Evolutionary conservation across 768 basidiomycete genomes (phyloP), one percentile per base, ranked within the genome.

Genomic region (Termitomyces eurrhizus): DNA sequence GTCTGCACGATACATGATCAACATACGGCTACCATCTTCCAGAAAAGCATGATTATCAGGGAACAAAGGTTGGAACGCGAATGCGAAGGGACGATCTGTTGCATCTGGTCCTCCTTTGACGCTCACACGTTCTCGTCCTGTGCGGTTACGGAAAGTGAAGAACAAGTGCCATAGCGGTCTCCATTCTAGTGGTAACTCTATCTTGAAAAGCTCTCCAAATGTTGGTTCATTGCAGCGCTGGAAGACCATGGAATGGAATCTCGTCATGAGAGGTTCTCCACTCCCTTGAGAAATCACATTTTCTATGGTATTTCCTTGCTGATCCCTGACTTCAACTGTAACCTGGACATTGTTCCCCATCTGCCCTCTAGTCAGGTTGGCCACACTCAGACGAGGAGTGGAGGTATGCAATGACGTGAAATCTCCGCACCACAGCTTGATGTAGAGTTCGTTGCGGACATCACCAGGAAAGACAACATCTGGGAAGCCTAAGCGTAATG

Each of bases 381-480:
- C 78, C 53, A 91, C 78, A 48, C 88, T 88, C 3, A 88, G 72
- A 44, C 86, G 78, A 29, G 78, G 78, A 46, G 77, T 74, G 32
- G 75, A 74, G 45, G 72, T 73, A 61, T 83, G 81, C 3, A 83
- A 78, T 0, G 83, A 75, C 2, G 80, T 74, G 69, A 98, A 98
- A 63, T 94, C 90, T 42, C 93, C 96, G 58, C 87, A 89, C 95
- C 95, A 98, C 0, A 98, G 82, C 72, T 97, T 97, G 77, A 98
- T 83, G 73, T 98, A 98, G 13, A 98, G 80, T 64, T 98, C 96
- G 68, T 98, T 98, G 16, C 96, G 87, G n/a, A 85, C 75, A 62
- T 92, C 90, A 7, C 91, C 92, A 3, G 95, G 95, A 69, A 95
- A 95, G 9, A 96, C 95, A 7, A 97, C 95, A 65, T 98, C 96